Base-by-base conservation (phyloP, 1,284 basidiomycete species). In the Boletus nobilissimus region DNA sequence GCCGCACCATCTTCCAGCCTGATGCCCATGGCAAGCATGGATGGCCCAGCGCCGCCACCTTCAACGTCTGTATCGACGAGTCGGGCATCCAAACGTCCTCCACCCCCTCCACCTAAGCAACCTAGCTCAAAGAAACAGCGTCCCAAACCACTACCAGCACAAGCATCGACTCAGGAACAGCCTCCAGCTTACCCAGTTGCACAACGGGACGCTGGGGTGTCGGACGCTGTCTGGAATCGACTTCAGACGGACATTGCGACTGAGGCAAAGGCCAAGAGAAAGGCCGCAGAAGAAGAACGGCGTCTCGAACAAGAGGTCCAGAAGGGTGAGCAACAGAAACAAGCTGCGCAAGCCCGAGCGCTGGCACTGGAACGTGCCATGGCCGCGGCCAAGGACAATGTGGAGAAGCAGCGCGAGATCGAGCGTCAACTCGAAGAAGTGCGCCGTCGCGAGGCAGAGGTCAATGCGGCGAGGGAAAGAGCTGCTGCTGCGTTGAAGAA, bases 191-290 rank as follows among this genome's bases (percentile, higher is more conserved):
- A 51, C 43, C 62, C 36, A 2, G 34, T 66, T 22, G 72, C 74
- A 14, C 76, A 62, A 48, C 88, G 90, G 18, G 91, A 92, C 78
- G 71, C 84, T 5, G 90, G 88, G 1, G 89, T 92, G 3, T 82
- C 87, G 1, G 89, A 92, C 76, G 83, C 78, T 3, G 77, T 88
- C 13, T 92, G 91, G 91, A 72, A 80, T 18, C 86, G 89, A 78
- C 85, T 91, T 1, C 88, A 89, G 77, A 81, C 72, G 8, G 88
- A 87, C 72, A 88, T 88, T 68, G 80, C 82, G 9, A 85, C 83
- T 18, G 80, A 80, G 71, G 82, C 80, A n/a, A 82, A 79, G 10
- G 81, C 72, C 5, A 80, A 83, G 76, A 80, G 67, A 54, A 66
- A 76, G 51, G 82, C 81, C 0, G 77, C 80, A 48, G 83, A 84